A percentile compares a stretch with the other conserved stretches of the same genome.
phyloP scores from a whole-genome alignment of 2,329 filamentous ascomycete genomes.

The Thelonectria olida region DNA sequence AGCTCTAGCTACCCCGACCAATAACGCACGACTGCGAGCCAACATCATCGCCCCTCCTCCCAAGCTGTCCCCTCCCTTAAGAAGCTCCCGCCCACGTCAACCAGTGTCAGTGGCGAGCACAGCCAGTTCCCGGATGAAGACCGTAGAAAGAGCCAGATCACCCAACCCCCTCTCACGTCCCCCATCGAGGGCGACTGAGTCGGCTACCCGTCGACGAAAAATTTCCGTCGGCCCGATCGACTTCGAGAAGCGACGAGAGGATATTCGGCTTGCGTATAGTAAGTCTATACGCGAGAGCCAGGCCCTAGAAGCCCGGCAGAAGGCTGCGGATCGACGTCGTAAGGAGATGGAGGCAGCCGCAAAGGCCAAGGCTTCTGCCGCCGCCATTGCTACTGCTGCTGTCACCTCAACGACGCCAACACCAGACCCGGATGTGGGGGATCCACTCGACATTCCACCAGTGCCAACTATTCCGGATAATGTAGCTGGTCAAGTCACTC shows the following conservation, averaged over 20 bases:
- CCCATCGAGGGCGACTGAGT: slow-evolving; percentile 47
- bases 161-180: slow-evolving; percentile 48
- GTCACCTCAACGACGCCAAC: slow-evolving; percentile 25
- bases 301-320: slow-evolving; percentile 63
- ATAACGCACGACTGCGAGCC: slow-evolving; percentile 72
- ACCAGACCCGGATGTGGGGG: slow-evolving; percentile 26
- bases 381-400: slow-evolving; percentile 31
- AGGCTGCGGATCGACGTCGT: slow-evolving; percentile 61
- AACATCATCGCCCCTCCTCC: slow-evolving; percentile 76
- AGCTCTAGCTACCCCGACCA: slow-evolving; percentile 57
- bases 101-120: slow-evolving; percentile 80
- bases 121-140: slow-evolving; percentile 73
- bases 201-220: slow-evolving; percentile 57
- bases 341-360: slow-evolving; percentile 60
- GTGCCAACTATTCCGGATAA: slow-evolving; percentile 32
- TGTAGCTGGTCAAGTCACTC: slow-evolving; percentile 20
- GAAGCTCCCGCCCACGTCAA: slow-evolving; percentile 84
- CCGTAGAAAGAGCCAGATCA: slow-evolving; percentile 65
- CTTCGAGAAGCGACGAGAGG: slow-evolving; percentile 82
- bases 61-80: slow-evolving; percentile 79
- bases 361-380: slow-evolving; percentile 49
- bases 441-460: slow-evolving; percentile 31
- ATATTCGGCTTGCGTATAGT: slow-evolving; percentile 86
- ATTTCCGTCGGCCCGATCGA: slow-evolving; percentile 79
- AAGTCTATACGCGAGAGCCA: slow-evolving; percentile 82